Conservation (phyloP, 2,329 filamentous ascomycete species). For the Biscogniauxia marginata region DNA sequence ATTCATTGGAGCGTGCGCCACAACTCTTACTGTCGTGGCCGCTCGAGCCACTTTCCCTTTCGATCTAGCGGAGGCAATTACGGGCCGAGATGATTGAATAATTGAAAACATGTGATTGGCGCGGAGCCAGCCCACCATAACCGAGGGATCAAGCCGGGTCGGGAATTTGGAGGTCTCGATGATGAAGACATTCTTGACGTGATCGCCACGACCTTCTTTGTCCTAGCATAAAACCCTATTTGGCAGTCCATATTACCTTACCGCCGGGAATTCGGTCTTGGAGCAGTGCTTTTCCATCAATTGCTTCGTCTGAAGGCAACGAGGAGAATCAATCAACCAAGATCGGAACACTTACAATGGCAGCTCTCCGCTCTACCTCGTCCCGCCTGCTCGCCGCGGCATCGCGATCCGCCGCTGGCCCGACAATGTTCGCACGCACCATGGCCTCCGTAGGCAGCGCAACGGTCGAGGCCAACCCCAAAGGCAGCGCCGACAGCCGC, state of each 20-base stretch:
- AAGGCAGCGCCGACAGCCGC: slow-evolving; percentile 53
- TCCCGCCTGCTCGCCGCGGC: slow-evolving; percentile 50
- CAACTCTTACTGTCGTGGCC: not conserved
- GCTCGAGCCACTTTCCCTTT: not conserved
- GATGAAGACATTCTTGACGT: slow-evolving; percentile 26
- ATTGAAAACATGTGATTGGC: slow-evolving; percentile 30
- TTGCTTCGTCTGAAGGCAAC: not conserved
- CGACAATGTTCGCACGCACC: slow-evolving; percentile 47
- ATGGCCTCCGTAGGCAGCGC: slow-evolving; percentile 59
- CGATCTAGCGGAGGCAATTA: slow-evolving; percentile 14
- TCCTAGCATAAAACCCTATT: slow-evolving; percentile 8
- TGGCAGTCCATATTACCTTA: slow-evolving; percentile 6
- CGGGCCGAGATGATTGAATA: slow-evolving; percentile 30
- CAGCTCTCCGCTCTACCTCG: slow-evolving; percentile 60
- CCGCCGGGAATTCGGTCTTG: not conserved
- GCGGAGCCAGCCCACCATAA: slow-evolving; percentile 19
- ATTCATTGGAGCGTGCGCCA: slow-evolving; percentile 8
- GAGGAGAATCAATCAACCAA: slow-evolving; percentile 2
- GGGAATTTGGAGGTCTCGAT: slow-evolving; percentile 23
- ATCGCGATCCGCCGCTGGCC: slow-evolving; percentile 37
- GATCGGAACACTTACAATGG: slow-evolving; percentile 44
- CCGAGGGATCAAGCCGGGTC: slow-evolving; percentile 31
- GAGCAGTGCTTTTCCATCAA: not conserved
- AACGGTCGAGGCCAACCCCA: slow-evolving; percentile 61
- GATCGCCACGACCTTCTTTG: slow-evolving; percentile 22